Conservation (phyloP, 257 asterid species). For the Solanum rostratum region DNA sequence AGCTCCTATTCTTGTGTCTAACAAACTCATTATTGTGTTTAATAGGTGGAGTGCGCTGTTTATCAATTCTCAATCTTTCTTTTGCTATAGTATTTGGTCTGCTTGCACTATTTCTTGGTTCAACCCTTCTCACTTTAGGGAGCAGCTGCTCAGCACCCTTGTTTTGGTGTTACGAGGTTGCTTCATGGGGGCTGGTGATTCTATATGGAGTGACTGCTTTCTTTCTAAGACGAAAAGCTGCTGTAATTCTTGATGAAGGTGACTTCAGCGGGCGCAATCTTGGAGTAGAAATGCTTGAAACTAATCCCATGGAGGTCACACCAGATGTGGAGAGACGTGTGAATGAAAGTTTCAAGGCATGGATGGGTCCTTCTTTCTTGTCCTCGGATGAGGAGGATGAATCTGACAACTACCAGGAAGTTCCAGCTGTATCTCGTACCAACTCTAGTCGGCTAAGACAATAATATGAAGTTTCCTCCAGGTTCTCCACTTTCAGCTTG, state of each 20-base stretch:
- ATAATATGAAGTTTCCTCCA: conserved; percentile 10
- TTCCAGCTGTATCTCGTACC: conserved; percentile 19
- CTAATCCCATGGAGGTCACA: conserved; percentile 52
- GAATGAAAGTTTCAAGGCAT: conserved; percentile 75
- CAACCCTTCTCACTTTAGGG: conserved; percentile 85
- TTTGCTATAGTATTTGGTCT: conserved; percentile 70
- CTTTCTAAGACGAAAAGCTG: conserved; percentile 57
- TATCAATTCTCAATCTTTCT: conserved; percentile 59
- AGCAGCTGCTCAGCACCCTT: conserved; percentile 89
- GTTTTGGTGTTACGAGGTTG: conserved; percentile 89
- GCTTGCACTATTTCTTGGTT: conserved; percentile 83
- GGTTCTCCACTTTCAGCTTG: background rate
- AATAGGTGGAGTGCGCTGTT: conserved; percentile 86
- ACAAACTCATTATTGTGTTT: background rate
- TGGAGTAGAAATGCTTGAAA: conserved; percentile 92
- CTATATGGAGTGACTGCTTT: conserved; percentile 77
- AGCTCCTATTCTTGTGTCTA: background rate
- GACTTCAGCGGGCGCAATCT: conserved; percentile 40
- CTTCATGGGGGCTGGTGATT: conserved; percentile 73
- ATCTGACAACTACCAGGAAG: conserved; percentile 59
- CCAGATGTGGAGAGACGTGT: conserved; percentile 85
- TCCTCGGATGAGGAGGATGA: conserved; percentile 94
- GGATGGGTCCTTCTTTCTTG: conserved; percentile 91
- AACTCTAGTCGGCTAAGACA: conserved; percentile 49
- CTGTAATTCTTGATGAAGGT: conserved; percentile 49